Evolutionary conservation across 2,329 filamentous ascomycete species (phyloP).

Genomic region (Ascochyta pisi): DNA sequence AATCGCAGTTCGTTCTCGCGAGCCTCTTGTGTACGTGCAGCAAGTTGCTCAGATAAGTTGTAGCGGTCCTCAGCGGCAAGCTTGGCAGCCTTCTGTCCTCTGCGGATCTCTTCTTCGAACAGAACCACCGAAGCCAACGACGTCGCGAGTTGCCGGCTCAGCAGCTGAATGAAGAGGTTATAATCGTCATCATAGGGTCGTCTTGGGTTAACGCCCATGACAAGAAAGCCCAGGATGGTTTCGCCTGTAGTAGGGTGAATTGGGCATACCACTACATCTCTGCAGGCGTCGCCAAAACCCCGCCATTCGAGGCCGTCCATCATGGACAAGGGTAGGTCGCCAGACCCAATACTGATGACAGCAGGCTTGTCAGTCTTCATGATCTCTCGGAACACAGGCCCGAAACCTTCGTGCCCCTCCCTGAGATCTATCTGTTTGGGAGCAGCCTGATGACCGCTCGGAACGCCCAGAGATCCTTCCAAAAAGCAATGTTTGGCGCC

Average conservation of each 20-base stretch:
- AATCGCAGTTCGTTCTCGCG: slow-evolving; percentile 75
- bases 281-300: slow-evolving; percentile 74
- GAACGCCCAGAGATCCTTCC: slow-evolving; percentile 75
- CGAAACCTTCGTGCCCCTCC: slow-evolving; percentile 74
- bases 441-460: slow-evolving; percentile 67
- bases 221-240: slow-evolving; percentile 76
- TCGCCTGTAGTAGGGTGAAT: slow-evolving; percentile 80
- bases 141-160: slow-evolving; percentile 78
- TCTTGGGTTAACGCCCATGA: slow-evolving; percentile 79
- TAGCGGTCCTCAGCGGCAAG: slow-evolving; percentile 78
- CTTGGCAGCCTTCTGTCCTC: slow-evolving; percentile 75
- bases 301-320: slow-evolving; percentile 72
- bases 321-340: slow-evolving; percentile 69
- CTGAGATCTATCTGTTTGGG: slow-evolving; percentile 71
- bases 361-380: slow-evolving; percentile 72
- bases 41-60: slow-evolving; percentile 77
- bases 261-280: slow-evolving; percentile 76
- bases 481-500: slow-evolving; percentile 70
- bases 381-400: slow-evolving; percentile 77
- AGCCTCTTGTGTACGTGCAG: slow-evolving; percentile 64
- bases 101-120: slow-evolving; percentile 81
- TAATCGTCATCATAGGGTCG: slow-evolving; percentile 84
- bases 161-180: slow-evolving; percentile 74
- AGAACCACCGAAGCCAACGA: slow-evolving; percentile 82
- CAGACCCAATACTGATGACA: slow-evolving; percentile 70